Evolutionary conservation across 805 yeast species (phyloP), one percentile per base, ranked within the genome.

Genomic region (Candida incommunis): DNA sequence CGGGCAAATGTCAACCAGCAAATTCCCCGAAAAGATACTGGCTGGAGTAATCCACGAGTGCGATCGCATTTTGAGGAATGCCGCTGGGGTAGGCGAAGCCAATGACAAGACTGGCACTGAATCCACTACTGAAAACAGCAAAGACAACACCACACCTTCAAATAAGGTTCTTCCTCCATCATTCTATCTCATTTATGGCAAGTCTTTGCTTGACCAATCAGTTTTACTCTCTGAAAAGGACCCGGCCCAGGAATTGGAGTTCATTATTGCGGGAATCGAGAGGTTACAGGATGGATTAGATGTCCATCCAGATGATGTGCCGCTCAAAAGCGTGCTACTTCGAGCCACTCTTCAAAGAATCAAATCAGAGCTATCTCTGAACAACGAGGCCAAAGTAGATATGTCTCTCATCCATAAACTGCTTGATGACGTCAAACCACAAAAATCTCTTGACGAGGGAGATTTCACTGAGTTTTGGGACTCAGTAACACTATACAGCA

Each of bases 1-100:
- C 37, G 37, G 20, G 7, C 13, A 31, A 18, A 18, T 31, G 7
- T 11, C 37, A 5, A 18, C 20, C 37, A 18, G 37, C 13, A 31
- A 31, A 31, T 9, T 11, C n/a, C 37, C 37, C 7, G 37, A 31
- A 5, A 31, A 31, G 18, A 31, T 31, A 11, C 7, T 31, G 7
- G 37, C 37, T 9, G 37, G 37, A 13, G 37, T 31, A 31, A 31
- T 31, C 20, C 37, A 31, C 20, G 37, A 31, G 20, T 31, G 37
- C 20, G 37, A 31, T 18, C 9, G 37, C 9, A 11, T 31, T 7
- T 18, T 31, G 20, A 31, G 37, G n/a, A 31, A 31, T 18, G n/a
- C n/a, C n/a, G n/a, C n/a, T n/a, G n/a, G n/a, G n/a, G n/a, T n/a
- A n/a, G n/a, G n/a, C n/a, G n/a, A n/a, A n/a, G n/a, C n/a, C n/a